Conservation (phyloP, 106 monocot genomes). For the Dendrobium catenatum region DNA sequence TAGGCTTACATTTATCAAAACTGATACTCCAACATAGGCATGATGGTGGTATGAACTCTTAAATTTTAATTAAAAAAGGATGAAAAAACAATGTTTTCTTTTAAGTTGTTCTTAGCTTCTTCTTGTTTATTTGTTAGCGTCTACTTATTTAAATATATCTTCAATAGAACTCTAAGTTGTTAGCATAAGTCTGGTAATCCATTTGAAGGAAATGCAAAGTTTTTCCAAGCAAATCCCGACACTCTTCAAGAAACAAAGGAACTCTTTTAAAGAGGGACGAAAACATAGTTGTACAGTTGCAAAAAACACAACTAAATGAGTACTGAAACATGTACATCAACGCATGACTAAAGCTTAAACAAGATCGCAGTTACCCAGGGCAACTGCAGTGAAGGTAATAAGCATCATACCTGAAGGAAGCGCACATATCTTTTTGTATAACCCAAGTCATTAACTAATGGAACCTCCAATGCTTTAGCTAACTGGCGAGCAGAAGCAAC, state of each 20-base stretch:
- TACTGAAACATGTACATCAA: not conserved
- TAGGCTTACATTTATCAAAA: not conserved
- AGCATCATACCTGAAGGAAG: constrained; percentile 54
- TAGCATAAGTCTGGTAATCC: not conserved
- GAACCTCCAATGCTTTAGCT: constrained; percentile 68
- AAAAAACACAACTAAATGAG: not conserved
- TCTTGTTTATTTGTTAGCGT: not conserved
- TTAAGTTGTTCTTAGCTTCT: not conserved
- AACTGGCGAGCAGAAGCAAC: constrained; percentile 60
- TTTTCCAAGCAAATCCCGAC: not conserved
- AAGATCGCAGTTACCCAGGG: not conserved
- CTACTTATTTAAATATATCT: not conserved
- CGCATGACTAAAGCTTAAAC: not conserved
- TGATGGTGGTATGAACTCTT: not conserved
- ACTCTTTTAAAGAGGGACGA: not conserved
- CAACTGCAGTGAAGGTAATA: not conserved
- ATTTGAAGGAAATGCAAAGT: not conserved
- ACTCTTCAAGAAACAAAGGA: not conserved
- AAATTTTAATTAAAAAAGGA: not conserved
- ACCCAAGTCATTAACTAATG: constrained; percentile 71
- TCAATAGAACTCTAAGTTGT: not conserved
- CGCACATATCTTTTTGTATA: constrained; percentile 79
- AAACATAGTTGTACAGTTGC: not conserved
- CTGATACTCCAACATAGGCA: not conserved
- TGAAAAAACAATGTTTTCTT: constrained; percentile 1